phyloP scores from a whole-genome alignment of 2,329 filamentous ascomycete genomes.

The Trichoderma aggressivum region DNA sequence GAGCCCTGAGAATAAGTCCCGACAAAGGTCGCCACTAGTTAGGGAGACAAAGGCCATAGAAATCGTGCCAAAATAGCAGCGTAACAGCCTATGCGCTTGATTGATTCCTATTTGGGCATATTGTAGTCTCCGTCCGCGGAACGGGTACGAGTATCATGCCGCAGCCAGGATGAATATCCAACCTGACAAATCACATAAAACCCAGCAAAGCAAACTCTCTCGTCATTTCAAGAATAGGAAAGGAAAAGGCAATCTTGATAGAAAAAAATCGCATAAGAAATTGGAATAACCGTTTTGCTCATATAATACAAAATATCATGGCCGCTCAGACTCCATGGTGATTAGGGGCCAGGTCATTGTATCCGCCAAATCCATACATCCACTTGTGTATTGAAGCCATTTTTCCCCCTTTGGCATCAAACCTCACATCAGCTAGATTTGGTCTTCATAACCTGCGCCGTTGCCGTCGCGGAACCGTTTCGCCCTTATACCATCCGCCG shows the following conservation, averaged over 20 bases:
- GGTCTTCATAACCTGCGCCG: conserved; percentile 5
- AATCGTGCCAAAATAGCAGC: background rate
- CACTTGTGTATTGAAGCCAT: background rate
- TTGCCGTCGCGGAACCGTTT: conserved; percentile 13
- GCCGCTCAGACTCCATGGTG: conserved; percentile 16
- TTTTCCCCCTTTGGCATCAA: background rate
- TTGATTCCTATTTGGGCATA: background rate
- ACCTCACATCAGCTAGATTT: conserved; percentile 4
- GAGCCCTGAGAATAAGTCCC: background rate
- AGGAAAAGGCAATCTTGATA: background rate
- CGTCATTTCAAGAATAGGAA: background rate
- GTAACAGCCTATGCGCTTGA: background rate
- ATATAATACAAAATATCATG: conserved; percentile 21
- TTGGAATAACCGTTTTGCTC: conserved; percentile 12
- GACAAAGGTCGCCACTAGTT: background rate
- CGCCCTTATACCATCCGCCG: background rate
- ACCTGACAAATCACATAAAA: background rate
- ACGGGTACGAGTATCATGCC: background rate
- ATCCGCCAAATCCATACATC: conserved; percentile 17
- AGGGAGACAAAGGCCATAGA: no score
- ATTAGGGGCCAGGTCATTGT: conserved; percentile 13
- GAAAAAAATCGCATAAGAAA: background rate
- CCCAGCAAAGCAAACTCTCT: background rate
- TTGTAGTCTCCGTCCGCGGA: background rate
- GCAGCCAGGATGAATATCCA: background rate